Evolutionary conservation across 116 monocot species (phyloP), one percentile per base, ranked within the genome.

Genomic region (Dioscorea cayenensis): DNA sequence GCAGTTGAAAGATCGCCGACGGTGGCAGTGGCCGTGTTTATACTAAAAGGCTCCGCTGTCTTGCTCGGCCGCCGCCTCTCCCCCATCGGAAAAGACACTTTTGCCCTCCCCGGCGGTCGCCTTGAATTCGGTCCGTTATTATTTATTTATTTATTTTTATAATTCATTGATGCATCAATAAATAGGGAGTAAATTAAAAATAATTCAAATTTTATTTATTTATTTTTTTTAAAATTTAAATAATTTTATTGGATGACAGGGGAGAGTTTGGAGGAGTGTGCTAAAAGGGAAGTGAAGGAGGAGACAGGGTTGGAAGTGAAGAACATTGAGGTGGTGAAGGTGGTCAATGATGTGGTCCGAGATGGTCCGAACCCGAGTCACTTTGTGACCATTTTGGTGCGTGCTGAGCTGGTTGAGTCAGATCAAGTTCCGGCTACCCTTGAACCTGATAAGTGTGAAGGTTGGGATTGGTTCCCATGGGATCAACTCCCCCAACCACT

Each of bases 401-500:
- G 85, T 14, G 89, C 89, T 17, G 64, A 10, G 4, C 58, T 78
- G 69, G 63, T 49, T 2, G 78, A 83, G 66, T 69, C 69, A 32
- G 25, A 66, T 14, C 80, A 89, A 69, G 58, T 60, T 9, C 85
- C 85, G 6, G 65, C 61, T 12, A 89, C 80, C 52, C 28, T 80
- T 6, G 89, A 89, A 76, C 89, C 83, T 19, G 78, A 80, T 35
- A 89, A 89, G 78, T 83, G 83, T 61, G 61, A 64, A 14, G 85
- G 89, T 14, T 89, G 89, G 89, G 75, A 14, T 37, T 89, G 89
- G 89, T 85, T 83, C 29, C 65, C 73, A 19, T 81, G 82, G 85
- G 73, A 71, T 37, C 18, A 18, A 13, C 77, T 81, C 20, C 85
- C 85, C n/a, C 21, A 71, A 25, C 89, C 85, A 7, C 68, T 85